Evolutionary conservation across 78 protist genomes (phyloP), one percentile per base, ranked within the genome.

Genomic region (Dictyostelium intermedium): DNA sequence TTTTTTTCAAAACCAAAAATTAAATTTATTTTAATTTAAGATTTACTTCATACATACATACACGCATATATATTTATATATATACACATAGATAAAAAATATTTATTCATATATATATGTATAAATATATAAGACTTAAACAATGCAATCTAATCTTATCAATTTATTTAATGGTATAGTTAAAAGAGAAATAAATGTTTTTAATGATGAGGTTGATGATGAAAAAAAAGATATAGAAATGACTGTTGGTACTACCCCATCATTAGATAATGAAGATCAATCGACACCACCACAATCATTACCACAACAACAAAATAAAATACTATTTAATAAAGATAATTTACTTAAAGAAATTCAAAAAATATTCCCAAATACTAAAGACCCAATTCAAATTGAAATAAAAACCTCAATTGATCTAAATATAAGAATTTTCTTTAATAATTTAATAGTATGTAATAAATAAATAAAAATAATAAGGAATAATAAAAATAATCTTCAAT

Each of bases 341-440:
- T n/a, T 43, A 77, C 43, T n/a, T 77, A 77, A n/a, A 35, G 82
- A 77, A 77, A 43, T 77, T 37, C 23, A 34, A 37, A 16, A 30
- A 13, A 74, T 74, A 74, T 80, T 53, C 53, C 85, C 72, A 18
- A 80, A 27, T 53, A 41, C 6, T 18, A 80, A 50, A 13, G 70
- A 80, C 2, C 18, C 63, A 30, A 53, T n/a, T 80, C 85, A 82
- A 56, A 23, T 82, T 35, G 86, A 82, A 35, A 82, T 82, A 16
- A 60, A 32, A 82, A 82, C 23, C 23, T 45, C 47, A 18, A 25
- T 82, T 23, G 86, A 82, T 25, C 34, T 82, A 20, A 56, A 43
- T 60, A n/a, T 82, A 27, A 82, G 86, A 82, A 27, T 56, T 30
- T 82, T 82, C 74, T 82, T 82, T 23, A 82, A 60, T 82, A 56